A percentile compares a stretch with the other conserved stretches of the same genome.
Conservation (phyloP, 2,329 filamentous ascomycete species). For the Nigrospora oryzae region DNA sequence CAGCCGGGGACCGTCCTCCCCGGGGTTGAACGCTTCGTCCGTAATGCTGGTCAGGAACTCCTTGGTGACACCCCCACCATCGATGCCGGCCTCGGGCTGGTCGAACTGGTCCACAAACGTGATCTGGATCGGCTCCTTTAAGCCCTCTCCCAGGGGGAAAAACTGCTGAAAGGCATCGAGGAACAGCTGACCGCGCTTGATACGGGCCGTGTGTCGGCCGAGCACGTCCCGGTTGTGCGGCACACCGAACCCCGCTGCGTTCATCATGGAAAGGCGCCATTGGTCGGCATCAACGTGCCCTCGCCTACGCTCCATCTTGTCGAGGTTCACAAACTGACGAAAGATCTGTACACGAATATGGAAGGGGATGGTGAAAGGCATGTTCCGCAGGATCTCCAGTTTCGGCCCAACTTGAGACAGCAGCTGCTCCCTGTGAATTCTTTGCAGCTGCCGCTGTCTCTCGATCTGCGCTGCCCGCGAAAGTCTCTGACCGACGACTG, state of each 20-base stretch:
- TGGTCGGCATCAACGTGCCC: slow-evolving; percentile 64
- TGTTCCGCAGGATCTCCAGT: slow-evolving; percentile 84
- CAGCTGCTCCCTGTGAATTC: slow-evolving; percentile 59
- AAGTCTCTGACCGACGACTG: slow-evolving; percentile 46
- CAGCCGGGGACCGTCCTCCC: slow-evolving; percentile 44
- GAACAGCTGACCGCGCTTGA: slow-evolving; percentile 72
- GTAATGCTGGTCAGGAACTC: slow-evolving; percentile 91
- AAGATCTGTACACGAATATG: slow-evolving; percentile 87
- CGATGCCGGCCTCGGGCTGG: slow-evolving; percentile 82
- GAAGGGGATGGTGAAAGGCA: slow-evolving; percentile 96
- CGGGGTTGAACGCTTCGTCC: slow-evolving; percentile 63
- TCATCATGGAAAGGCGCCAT: slow-evolving; percentile 58
- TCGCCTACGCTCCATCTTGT: slow-evolving; percentile 63
- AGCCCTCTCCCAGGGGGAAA: slow-evolving; percentile 66
- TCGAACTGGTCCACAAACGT: slow-evolving; percentile 92
- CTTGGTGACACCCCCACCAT: slow-evolving; percentile 94
- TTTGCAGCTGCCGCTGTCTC: slow-evolving; percentile 55
- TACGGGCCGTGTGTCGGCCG: slow-evolving; percentile 65
- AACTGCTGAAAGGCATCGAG: slow-evolving; percentile 80
- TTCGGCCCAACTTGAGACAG: slow-evolving; percentile 76
- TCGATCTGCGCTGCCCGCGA: slow-evolving; percentile 59
- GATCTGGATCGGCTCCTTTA: slow-evolving; percentile 95
- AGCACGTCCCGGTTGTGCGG: slow-evolving; percentile 27
- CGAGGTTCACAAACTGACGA: slow-evolving; percentile 79
- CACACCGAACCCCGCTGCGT: slow-evolving; percentile 18